These are phyloP conservation scores for Kodamaea sp. DNA, from an alignment of 1,139 yeast species.

Conservation along the genomic window DNA sequence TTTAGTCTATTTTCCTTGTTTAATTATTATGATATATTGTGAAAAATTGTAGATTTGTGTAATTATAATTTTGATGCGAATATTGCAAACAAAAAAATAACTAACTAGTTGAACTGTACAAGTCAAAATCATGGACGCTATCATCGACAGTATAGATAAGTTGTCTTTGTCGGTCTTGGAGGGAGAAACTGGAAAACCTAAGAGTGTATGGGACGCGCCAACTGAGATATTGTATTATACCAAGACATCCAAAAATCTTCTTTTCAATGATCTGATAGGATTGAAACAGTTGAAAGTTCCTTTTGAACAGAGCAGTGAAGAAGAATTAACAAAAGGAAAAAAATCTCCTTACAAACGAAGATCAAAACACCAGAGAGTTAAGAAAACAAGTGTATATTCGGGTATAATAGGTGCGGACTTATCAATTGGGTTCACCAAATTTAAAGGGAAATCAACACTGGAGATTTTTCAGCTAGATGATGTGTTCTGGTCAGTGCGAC, in stretches of 20 bases:
- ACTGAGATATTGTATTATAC: constrained; percentile 11
- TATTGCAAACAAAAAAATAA: too few species aligned
- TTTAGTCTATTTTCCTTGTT: too few species aligned
- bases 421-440: constrained; percentile 18
- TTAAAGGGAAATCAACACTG: constrained; percentile 9
- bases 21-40: too few species aligned
- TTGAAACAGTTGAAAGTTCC: constrained; percentile 11
- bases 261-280: constrained; percentile 11
- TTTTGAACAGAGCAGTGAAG: constrained; percentile 4
- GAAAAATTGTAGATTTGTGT: too few species aligned
- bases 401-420: constrained; percentile 21
- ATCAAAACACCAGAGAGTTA: constrained; percentile 7
- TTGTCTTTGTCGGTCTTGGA: too few species aligned
- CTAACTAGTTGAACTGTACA: neutral
- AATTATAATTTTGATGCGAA: too few species aligned
- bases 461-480: constrained; percentile 20
- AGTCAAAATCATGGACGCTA: neutral
- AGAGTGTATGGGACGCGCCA: neutral
- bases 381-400: constrained; percentile 5
- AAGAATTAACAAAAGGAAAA: constrained; percentile 3
- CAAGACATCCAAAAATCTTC: constrained; percentile 8
- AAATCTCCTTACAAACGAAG: constrained; percentile 7
- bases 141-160: too few species aligned
- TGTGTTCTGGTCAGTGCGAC: constrained; percentile 14
- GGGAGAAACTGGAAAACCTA: too few species aligned